Evolutionary conservation across 2,329 filamentous ascomycete species (phyloP).

Genomic region (Alternaria sp.): DNA sequence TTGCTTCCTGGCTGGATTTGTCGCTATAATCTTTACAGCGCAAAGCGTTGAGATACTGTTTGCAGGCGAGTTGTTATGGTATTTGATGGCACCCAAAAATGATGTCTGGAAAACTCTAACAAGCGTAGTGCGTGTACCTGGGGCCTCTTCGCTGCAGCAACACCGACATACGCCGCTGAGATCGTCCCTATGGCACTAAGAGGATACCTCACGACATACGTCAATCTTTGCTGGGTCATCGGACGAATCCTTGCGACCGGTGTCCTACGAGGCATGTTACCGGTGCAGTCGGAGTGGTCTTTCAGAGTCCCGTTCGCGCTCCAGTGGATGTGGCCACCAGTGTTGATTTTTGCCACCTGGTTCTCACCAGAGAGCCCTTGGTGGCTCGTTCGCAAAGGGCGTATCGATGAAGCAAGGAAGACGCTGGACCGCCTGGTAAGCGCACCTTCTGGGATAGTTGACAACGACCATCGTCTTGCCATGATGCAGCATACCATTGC

Average conservation of each 20-base stretch:
- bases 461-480: slow-evolving; percentile 64
- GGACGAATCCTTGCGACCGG: slow-evolving; percentile 74
- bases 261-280: slow-evolving; percentile 70
- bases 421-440: slow-evolving; percentile 67
- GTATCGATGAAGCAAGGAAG: slow-evolving; percentile 59
- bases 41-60: slow-evolving; percentile 62
- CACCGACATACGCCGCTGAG: slow-evolving; percentile 57
- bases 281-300: slow-evolving; percentile 68
- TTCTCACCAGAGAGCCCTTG: slow-evolving; percentile 74
- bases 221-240: slow-evolving; percentile 76
- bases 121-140: slow-evolving; percentile 43
- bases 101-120: neutral
- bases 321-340: slow-evolving; percentile 77
- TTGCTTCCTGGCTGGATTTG: slow-evolving; percentile 13
- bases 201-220: slow-evolving; percentile 64
- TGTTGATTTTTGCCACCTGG: slow-evolving; percentile 68
- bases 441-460: slow-evolving; percentile 63
- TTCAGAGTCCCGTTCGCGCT: slow-evolving; percentile 71
- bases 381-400: slow-evolving; percentile 73
- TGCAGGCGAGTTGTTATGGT: slow-evolving; percentile 61
- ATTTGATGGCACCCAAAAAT: slow-evolving; percentile 26
- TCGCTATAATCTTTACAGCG: slow-evolving; percentile 15
- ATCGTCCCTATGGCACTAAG: slow-evolving; percentile 74
- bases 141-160: slow-evolving; percentile 51
- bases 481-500: slow-evolving; percentile 90